phyloP scores from a whole-genome alignment of 441 rosid genomes.

The Viola pubescens region DNA sequence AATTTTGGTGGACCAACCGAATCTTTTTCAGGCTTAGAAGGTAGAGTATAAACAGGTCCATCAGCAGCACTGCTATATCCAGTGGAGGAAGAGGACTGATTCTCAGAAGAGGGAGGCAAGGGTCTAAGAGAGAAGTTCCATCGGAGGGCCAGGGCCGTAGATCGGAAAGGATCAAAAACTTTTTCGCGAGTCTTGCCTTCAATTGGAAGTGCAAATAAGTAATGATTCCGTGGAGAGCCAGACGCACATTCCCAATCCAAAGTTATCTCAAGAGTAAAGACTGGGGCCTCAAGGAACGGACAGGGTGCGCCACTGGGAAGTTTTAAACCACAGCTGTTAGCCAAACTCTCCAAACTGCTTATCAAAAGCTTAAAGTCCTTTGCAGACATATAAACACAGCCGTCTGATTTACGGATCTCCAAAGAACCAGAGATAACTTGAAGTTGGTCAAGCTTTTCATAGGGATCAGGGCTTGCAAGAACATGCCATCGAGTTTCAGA shows the following conservation, averaged over 20 bases:
- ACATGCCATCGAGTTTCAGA: constrained; percentile 65
- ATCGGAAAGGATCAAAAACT: constrained; percentile 93
- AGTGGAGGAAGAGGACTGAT: constrained; percentile 34
- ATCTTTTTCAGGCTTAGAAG: constrained; percentile 39
- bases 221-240: constrained; percentile 89
- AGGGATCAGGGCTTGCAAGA: constrained; percentile 95
- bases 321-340: constrained; percentile 54
- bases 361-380: constrained; percentile 68
- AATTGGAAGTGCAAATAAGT: constrained; percentile 74
- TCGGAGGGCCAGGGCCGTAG: constrained; percentile 83
- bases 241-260: constrained; percentile 98
- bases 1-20: constrained; percentile 48
- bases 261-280: constrained; percentile 71
- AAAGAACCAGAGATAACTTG: constrained; percentile 54
- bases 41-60: constrained; percentile 31
- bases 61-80: constrained; percentile 27
- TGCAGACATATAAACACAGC: constrained; percentile 64
- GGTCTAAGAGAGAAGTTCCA: constrained; percentile 91
- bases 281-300: constrained; percentile 71
- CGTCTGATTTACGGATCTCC: constrained; percentile 96
- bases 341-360: constrained; percentile 93
- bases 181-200: constrained; percentile 84
- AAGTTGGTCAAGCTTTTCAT: constrained; percentile 90
- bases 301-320: constrained; percentile 44
- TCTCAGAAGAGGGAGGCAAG: constrained; percentile 24